Evolutionary conservation across 768 basidiomycete species (phyloP), one percentile per base, ranked within the genome.

Genomic region (Hericium erinaceus): DNA sequence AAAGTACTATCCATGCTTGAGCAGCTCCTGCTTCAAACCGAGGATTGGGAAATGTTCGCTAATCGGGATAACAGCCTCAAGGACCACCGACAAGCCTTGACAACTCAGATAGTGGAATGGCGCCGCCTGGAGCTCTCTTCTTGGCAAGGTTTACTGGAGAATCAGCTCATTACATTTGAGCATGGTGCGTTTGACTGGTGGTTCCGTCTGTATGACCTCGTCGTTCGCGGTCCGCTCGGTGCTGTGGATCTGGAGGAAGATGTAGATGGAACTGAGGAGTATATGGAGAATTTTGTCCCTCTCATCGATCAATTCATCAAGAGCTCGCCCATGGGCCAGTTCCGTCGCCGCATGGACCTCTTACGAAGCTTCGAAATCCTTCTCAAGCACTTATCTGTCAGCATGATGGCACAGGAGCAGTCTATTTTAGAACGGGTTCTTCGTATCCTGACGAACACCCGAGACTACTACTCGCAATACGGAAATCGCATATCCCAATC

Each of bases 21-120:
- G 66, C 88, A 89, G 61, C 75, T 99, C 8, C 73, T 98, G 2
- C 65, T 86, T 51, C 89, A 95, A 60, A 92, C 82, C 22, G 90
- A 94, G 54, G 95, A 98, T 66, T 99, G 97, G 97, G 93, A 99
- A 68, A 84, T 84, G 63, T 98, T 89, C 66, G 87, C 95, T n/a
- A 94, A 92, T 71, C 78, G 83, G n/a, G 85, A 88, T 46, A 98
- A 93, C 66, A 85, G 85, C 44, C 78, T 99, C 62, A 82, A 80
- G 65, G 55, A 67, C 1, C 75, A 89, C 64, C 92, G 84, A 59
- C 80, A 82, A 24, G 76, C 75, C 3, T 68, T 97, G 22, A 87
- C 81, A 11, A 71, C 70, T 24, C 76, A 94, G 50, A 88, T 98
- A 49, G 83, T 99, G 51, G 80, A 83, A 10, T 98, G 97, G 97